Conservation (phyloP, 2,329 filamentous ascomycete genomes). For the Ophiocordyceps camponoti-rufipedis region DNA sequence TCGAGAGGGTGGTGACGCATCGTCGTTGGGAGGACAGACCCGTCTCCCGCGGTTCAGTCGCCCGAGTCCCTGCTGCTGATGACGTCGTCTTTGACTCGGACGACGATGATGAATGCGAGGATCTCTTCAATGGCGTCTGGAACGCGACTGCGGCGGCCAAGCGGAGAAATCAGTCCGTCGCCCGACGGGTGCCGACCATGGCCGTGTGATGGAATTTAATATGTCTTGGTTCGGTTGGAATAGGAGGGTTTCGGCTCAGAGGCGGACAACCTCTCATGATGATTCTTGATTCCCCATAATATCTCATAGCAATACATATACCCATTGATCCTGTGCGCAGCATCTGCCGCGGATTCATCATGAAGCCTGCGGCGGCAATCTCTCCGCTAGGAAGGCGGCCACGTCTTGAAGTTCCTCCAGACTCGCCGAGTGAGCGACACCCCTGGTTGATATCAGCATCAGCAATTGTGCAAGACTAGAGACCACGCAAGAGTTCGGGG, state of each 20-base stretch:
- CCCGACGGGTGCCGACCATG: constrained; percentile 7
- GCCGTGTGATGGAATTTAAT: not conserved
- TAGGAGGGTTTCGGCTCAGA: no score
- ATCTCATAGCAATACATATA: no score
- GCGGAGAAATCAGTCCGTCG: constrained; percentile 22
- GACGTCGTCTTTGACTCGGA: constrained; percentile 40
- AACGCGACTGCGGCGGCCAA: constrained; percentile 31
- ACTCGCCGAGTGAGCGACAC: constrained; percentile 59
- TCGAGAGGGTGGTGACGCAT: constrained; percentile 32
- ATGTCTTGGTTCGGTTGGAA: no score
- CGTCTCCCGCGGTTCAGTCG: not conserved
- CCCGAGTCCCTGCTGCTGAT: constrained; percentile 4
- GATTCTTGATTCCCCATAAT: no score
- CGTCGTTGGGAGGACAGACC: constrained; percentile 28
- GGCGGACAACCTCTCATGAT: no score
- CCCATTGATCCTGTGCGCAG: no score
- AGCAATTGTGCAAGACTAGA: not conserved
- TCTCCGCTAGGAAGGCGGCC: constrained; percentile 35
- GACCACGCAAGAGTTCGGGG: not conserved
- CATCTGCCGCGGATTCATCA: no score
- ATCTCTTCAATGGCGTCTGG: constrained; percentile 45
- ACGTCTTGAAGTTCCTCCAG: constrained; percentile 68
- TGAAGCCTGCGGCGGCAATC: constrained; percentile 19
- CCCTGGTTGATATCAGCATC: constrained; percentile 19
- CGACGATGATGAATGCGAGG: constrained; percentile 49